phyloP scores from a whole-genome alignment of 257 asterid genomes.

The Salvia miltiorrhiza region DNA sequence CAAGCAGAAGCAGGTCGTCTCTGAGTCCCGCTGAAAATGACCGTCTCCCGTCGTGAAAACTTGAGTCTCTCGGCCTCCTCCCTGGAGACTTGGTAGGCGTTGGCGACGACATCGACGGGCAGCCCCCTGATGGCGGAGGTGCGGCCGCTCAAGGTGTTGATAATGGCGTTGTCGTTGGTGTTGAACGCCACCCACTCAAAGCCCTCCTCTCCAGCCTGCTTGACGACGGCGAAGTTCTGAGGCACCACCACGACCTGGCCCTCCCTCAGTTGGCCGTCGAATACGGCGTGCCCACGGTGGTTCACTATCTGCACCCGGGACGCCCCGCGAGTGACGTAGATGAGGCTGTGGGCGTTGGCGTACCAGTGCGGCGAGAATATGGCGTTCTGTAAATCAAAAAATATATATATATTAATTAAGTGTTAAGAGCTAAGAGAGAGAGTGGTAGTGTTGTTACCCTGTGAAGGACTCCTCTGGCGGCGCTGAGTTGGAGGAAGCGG shows the following conservation, averaged over 20 bases:
- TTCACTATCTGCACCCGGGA: conserved; percentile 52
- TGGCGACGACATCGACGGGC: conserved; percentile 51
- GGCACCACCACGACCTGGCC: conserved; percentile 76
- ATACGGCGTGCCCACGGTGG: conserved; percentile 55
- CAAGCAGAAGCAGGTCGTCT: conserved; percentile 33
- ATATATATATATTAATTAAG: neutral
- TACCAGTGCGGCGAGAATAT: conserved; percentile 65
- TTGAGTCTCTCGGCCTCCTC: conserved; percentile 59
- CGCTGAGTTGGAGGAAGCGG: conserved; percentile 51
- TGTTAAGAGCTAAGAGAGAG: too few relatives aligned
- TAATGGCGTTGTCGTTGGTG: conserved; percentile 63
- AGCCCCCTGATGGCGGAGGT: conserved; percentile 63
- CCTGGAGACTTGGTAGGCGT: conserved; percentile 40
- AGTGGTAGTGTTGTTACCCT: conserved; percentile 20
- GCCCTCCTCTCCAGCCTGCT: conserved; percentile 51
- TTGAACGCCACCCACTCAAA: conserved; percentile 71
- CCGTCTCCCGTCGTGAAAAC: conserved; percentile 46
- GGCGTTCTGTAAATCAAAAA: too few relatives aligned
- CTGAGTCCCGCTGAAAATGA: conserved; percentile 38
- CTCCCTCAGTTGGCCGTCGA: conserved; percentile 40
- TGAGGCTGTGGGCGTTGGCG: conserved; percentile 51
- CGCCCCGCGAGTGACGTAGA: conserved; percentile 53
- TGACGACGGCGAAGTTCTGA: conserved; percentile 52
- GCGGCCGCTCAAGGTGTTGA: conserved; percentile 65
- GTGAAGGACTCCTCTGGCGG: conserved; percentile 57